Evolutionary conservation across 1,139 yeast species (phyloP).

Genomic region (Wickerhamiella pararugosa): DNA sequence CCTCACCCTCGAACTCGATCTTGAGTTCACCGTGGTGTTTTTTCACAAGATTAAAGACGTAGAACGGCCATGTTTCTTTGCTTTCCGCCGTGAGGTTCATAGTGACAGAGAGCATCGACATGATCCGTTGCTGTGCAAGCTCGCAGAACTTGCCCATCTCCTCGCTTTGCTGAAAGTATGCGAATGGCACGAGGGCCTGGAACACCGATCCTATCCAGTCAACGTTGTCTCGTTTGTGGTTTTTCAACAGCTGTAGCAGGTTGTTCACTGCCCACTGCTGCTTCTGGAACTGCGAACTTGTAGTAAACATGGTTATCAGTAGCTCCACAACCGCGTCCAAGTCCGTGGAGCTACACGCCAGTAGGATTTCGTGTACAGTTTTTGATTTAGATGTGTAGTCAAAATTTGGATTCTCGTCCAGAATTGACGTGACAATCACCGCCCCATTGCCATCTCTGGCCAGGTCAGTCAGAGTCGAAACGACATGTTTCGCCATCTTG

Average conservation of each 20-base stretch:
- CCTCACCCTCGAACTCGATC: slow-evolving; percentile 25
- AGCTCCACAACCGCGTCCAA: slow-evolving; percentile 23
- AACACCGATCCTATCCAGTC: slow-evolving; percentile 37
- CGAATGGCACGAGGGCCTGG: slow-evolving; percentile 35
- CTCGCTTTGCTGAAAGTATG: slow-evolving; percentile 32
- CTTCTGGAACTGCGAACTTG: slow-evolving; percentile 30
- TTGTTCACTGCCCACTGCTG: slow-evolving; percentile 58
- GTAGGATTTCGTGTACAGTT: slow-evolving; percentile 37
- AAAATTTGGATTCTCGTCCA: slow-evolving; percentile 53
- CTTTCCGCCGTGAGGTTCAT: slow-evolving; percentile 11
- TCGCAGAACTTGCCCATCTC: slow-evolving; percentile 7
- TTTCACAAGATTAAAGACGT: slow-evolving; percentile 11
- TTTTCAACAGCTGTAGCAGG: slow-evolving; percentile 35
- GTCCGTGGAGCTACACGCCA: slow-evolving; percentile 22
- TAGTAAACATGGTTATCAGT: slow-evolving; percentile 23
- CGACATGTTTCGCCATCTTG: slow-evolving; percentile 44
- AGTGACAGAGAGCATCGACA: slow-evolving; percentile 15
- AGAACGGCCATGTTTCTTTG: slow-evolving; percentile 14
- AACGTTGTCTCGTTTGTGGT: slow-evolving; percentile 14
- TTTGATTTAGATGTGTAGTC: slow-evolving; percentile 68
- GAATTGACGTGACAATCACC: slow-evolving; percentile 33
- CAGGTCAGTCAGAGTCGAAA: slow-evolving; percentile 31
- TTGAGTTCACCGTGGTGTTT: slow-evolving; percentile 9
- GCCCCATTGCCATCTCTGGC: slow-evolving; percentile 32
- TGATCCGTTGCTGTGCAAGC: slow-evolving; percentile 15